These are phyloP conservation scores for Talaromyces sp. DNA, from an alignment of 2,329 filamentous ascomycete species.

Conservation along the genomic window DNA sequence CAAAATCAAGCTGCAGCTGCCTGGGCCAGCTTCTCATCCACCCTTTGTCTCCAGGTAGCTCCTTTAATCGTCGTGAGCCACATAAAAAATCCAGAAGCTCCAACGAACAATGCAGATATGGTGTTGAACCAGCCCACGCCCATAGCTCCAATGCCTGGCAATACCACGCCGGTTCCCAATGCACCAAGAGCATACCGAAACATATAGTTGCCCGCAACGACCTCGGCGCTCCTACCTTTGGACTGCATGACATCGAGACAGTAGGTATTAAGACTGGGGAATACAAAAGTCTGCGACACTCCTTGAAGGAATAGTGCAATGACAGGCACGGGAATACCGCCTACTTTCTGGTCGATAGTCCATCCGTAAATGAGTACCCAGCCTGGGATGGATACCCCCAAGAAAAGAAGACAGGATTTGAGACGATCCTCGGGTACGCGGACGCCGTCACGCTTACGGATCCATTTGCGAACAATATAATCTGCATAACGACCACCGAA, in stretches of 20 bases:
- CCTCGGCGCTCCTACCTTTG: conserved; percentile 58
- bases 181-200: conserved; percentile 71
- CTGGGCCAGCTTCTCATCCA: conserved; percentile 44
- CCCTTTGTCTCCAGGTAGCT: conserved; percentile 47
- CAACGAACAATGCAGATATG: conserved; percentile 57
- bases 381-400: conserved; percentile 54
- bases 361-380: conserved; percentile 68
- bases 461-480: conserved; percentile 60
- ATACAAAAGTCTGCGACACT: conserved; percentile 68
- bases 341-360: conserved; percentile 52
- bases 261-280: conserved; percentile 72
- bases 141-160: conserved; percentile 68
- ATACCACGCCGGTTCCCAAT: conserved; percentile 62
- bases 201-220: conserved; percentile 76
- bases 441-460: conserved; percentile 50
- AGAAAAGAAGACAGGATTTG: conserved; percentile 53
- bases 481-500: conserved; percentile 69
- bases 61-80: conserved; percentile 50
- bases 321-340: conserved; percentile 57
- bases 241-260: conserved; percentile 74
- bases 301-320: conserved; percentile 71
- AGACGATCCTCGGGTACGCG: conserved; percentile 66
- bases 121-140: conserved; percentile 80
- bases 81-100: conserved; percentile 42
- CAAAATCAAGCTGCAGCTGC: conserved; percentile 2